Base-by-base conservation (phyloP, 176 grass and related monocot genomes). In the Bolboschoenus planiculmis region DNA sequence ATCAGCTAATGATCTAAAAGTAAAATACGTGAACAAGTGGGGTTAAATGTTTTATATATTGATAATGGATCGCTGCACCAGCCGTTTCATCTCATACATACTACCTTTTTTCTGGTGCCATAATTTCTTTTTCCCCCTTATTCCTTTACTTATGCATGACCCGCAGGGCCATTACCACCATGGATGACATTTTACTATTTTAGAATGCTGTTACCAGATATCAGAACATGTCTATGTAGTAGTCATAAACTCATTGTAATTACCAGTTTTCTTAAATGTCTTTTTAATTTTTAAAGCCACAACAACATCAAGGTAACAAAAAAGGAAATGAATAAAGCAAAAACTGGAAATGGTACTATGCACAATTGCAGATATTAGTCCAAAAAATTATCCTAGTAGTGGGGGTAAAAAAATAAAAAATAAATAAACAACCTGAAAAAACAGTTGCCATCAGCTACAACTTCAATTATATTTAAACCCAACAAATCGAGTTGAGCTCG, bases 391-490 rank as follows among this genome's bases (percentile, higher is more conserved):
- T 85, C 18, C 62, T 56, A 8, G n/a, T n/a, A n/a, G n/a, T n/a
- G n/a, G n/a, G n/a, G n/a, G n/a, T 30, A 24, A 54, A 11, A 3
- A 85, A 64, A 16, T 13, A 15, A 85, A 85, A 88, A 50, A 79
- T 44, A 5, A 1, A 30, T 30, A 70, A n/a, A 48, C 14, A 91
- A 97, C 95, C 95, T 92, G 88, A 97, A 97, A 86, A 94, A 94
- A 78, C 95, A 97, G 80, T 97, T 97, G 54, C 95, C 92, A 78
- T 97, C 92, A 33, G 92, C 80, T 66, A 84, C 92, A 24, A 97
- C 88, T 89, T 94, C 79, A 74, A 91, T 66, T 76, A 97, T 91
- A 82, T 92, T 89, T 15, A 92, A 55, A 82, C 87, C 92, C 34
- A 94, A 83, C 33, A 85, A 81, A 83, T 87, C 90, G 34, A 97